Conservation (phyloP, 2,329 filamentous ascomycete genomes). For the Cordyceps tenuipes region DNA sequence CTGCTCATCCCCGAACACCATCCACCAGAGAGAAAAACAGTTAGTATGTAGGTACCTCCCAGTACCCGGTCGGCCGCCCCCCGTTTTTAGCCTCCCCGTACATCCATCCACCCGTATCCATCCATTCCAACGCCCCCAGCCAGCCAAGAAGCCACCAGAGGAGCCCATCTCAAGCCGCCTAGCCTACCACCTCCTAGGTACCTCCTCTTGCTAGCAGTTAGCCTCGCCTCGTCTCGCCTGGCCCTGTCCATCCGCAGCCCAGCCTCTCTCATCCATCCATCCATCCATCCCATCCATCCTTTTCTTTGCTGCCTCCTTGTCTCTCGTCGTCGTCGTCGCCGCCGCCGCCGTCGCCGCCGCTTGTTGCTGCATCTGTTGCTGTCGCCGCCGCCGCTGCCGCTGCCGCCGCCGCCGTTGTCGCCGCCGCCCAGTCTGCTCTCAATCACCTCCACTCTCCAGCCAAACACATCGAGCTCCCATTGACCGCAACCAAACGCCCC, state of each 20-base stretch:
- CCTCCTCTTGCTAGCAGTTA: not conserved
- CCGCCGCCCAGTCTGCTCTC: not conserved
- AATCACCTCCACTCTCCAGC: not conserved
- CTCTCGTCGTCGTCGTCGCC: not conserved
- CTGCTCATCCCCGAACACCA: no score
- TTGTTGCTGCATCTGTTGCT: not conserved
- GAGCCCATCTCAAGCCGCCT: not conserved
- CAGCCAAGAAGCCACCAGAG: not conserved
- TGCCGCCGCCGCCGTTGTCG: not conserved
- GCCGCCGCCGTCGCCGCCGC: not conserved
- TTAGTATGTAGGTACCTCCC: no score
- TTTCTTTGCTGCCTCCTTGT: not conserved
- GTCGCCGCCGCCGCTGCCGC: not conserved
- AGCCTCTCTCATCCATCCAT: not conserved
- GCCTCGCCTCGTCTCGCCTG: not conserved
- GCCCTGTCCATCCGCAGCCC: not conserved
- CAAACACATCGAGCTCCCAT: not conserved
- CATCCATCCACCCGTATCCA: not conserved
- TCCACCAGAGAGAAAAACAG: no score
- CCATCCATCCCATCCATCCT: not conserved
- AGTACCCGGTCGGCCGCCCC: not conserved
- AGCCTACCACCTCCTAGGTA: no score
- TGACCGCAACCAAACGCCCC: slow-evolving; percentile 12
- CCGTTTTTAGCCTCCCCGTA: not conserved
- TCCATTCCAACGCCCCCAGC: slow-evolving; percentile 5